Evolutionary conservation across 441 rosid species (phyloP).

Genomic region (Eruca vesicaria): DNA sequence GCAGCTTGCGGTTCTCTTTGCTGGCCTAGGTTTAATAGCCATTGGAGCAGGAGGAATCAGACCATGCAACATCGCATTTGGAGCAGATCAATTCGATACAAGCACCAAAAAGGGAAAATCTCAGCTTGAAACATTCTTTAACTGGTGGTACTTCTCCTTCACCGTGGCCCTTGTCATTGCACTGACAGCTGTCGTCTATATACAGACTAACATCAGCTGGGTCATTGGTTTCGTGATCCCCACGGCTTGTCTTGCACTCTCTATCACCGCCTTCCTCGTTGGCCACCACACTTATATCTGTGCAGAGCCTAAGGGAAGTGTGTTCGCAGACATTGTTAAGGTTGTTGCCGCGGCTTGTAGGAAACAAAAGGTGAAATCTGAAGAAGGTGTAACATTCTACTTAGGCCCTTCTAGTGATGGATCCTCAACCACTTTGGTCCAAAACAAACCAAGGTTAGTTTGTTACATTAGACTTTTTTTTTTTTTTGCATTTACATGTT

Average conservation of each 20-base stretch:
- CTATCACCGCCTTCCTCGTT: slow-evolving; percentile 36
- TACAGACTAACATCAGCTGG: slow-evolving; percentile 52
- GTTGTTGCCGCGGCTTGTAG: slow-evolving; percentile 41
- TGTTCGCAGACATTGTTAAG: slow-evolving; percentile 40
- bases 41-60: slow-evolving; percentile 51
- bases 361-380: slow-evolving; percentile 26
- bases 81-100: slow-evolving; percentile 54
- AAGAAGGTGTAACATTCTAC: slow-evolving; percentile 19
- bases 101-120: slow-evolving; percentile 37
- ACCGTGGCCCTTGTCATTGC: slow-evolving; percentile 45
- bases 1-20: slow-evolving; percentile 39
- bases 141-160: slow-evolving; percentile 61
- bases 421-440: slow-evolving; percentile 28
- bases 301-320: slow-evolving; percentile 44
- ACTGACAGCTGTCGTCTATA: slow-evolving; percentile 46
- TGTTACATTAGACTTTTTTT: not conserved
- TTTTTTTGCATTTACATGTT: not conserved
- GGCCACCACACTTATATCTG: slow-evolving; percentile 38
- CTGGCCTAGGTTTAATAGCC: slow-evolving; percentile 37
- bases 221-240: slow-evolving; percentile 48
- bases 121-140: slow-evolving; percentile 47
- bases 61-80: slow-evolving; percentile 55
- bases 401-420: slow-evolving; percentile 28
- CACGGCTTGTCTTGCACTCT: slow-evolving; percentile 42
- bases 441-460: slow-evolving; percentile 16